Percentiles rank a stretch among this genome's conserved stretches.
Evolutionary conservation across 1,284 basidiomycete genomes (phyloP).

Genomic region (Wallemia ichthyophaga): DNA sequence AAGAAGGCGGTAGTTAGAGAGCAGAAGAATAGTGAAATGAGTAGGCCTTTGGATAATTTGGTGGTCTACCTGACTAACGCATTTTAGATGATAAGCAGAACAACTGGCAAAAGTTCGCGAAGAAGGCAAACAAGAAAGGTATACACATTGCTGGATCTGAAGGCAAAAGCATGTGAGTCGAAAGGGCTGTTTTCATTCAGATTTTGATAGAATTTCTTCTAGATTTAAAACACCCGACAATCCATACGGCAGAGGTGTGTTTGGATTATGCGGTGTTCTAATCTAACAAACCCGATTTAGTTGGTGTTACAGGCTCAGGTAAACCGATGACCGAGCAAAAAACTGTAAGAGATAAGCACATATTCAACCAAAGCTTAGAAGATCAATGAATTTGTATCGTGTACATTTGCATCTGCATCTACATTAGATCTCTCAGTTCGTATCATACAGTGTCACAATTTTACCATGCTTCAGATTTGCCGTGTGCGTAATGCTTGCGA

Average conservation of each 20-base stretch:
- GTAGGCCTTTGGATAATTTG: slow-evolving; percentile 12
- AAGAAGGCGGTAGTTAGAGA: background rate
- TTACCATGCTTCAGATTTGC: too few relatives aligned
- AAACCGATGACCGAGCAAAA: background rate
- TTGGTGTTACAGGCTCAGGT: background rate
- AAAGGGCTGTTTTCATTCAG: background rate
- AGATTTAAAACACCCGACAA: background rate
- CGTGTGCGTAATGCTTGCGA: too few relatives aligned
- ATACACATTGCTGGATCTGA: slow-evolving; percentile 5
- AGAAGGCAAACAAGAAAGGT: slow-evolving; percentile 15
- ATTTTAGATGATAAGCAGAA: slow-evolving; percentile 10
- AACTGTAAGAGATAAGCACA: background rate
- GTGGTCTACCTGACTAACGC: slow-evolving; percentile 10
- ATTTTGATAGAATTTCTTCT: background rate
- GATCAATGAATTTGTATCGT: background rate
- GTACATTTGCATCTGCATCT: too few relatives aligned
- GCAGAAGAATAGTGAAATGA: slow-evolving; percentile 14
- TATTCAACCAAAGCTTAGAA: background rate
- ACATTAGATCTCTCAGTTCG: too few relatives aligned
- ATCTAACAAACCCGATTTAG: background rate
- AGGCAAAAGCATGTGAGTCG: background rate
- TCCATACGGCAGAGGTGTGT: background rate
- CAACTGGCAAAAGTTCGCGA: slow-evolving; percentile 19
- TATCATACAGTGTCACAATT: too few relatives aligned
- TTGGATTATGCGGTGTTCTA: background rate